These are phyloP conservation scores for Clarireedia hainanense DNA, from an alignment of 2,329 filamentous ascomycete genomes.

Conservation along the genomic window DNA sequence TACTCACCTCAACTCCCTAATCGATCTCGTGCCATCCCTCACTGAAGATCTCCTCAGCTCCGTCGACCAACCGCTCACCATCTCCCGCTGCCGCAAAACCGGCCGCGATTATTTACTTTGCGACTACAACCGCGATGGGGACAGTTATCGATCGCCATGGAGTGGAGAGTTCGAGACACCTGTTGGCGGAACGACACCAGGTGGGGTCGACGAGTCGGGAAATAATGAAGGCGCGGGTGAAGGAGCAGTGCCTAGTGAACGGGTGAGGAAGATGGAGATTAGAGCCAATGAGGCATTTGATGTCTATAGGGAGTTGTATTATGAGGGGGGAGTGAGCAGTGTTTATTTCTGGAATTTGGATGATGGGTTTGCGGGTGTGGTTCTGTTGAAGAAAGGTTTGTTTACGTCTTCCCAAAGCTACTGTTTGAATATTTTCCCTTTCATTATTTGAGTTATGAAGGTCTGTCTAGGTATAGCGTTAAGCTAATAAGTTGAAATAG, in stretches of 20 bases:
- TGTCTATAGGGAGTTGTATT: conserved; percentile 92
- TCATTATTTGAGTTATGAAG: too few relatives aligned
- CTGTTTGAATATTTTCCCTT: not conserved
- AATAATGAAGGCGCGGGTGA: conserved; percentile 57
- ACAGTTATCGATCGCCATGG: conserved; percentile 98
- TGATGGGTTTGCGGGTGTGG: conserved; percentile 93
- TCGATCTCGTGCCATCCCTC: conserved; percentile 79
- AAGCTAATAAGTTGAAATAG: conserved; percentile 34
- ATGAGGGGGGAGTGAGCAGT: conserved; percentile 90
- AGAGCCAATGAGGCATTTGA: conserved; percentile 94
- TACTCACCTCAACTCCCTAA: conserved; percentile 80
- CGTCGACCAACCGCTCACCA: conserved; percentile 87
- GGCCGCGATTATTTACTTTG: conserved; percentile 95
- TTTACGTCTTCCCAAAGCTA: not conserved
- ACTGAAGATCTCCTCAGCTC: conserved; percentile 97
- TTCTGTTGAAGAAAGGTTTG: conserved; percentile 84
- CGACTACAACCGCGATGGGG: conserved; percentile 99
- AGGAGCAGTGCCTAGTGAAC: conserved; percentile 80
- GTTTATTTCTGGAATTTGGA: conserved; percentile 99
- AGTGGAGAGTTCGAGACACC: conserved; percentile 96
- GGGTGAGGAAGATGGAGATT: conserved; percentile 88
- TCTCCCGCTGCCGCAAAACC: conserved; percentile 78
- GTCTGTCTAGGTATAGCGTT: not conserved
- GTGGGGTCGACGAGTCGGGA: conserved; percentile 42
- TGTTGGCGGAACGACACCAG: conserved; percentile 55